Conservation (phyloP, 805 yeast species). For the Saccharomyces kudriavzevii region DNA sequence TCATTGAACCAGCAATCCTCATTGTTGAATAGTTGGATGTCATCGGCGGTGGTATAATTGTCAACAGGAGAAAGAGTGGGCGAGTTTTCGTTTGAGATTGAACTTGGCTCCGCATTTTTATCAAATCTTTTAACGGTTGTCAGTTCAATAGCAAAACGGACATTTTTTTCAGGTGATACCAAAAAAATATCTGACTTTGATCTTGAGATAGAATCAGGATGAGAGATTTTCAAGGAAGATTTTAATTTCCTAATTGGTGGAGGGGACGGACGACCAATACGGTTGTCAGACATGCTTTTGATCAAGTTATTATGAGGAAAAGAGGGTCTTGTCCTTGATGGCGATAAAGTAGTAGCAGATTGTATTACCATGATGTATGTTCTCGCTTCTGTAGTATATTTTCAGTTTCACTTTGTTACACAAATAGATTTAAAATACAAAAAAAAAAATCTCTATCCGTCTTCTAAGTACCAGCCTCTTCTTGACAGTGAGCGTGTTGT, state of each 20-base stretch:
- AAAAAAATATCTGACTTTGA: constrained; percentile 9
- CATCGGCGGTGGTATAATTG: constrained; percentile 4
- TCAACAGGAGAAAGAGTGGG: constrained; percentile 16
- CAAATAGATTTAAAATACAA: background rate
- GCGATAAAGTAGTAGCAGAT: background rate
- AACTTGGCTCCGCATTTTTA: constrained; percentile 50
- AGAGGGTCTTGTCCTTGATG: background rate
- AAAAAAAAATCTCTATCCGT: background rate
- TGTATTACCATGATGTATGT: constrained; percentile 2
- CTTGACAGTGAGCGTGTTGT: background rate
- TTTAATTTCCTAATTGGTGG: constrained; percentile 12
- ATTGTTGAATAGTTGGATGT: background rate
- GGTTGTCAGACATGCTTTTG: background rate
- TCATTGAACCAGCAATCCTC: constrained; percentile 13
- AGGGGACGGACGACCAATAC: background rate
- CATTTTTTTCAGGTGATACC: constrained; percentile 39
- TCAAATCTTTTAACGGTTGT: constrained; percentile 60
- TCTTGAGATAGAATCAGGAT: constrained; percentile 7
- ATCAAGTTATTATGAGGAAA: background rate
- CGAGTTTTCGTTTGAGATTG: constrained; percentile 53
- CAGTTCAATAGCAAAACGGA: constrained; percentile 53
- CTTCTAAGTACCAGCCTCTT: background rate
- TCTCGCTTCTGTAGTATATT: background rate
- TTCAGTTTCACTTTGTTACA: background rate
- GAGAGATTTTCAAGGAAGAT: constrained; percentile 21